Conservation (phyloP, 1,139 yeast genomes). For the Suhomyces bribrorum region DNA sequence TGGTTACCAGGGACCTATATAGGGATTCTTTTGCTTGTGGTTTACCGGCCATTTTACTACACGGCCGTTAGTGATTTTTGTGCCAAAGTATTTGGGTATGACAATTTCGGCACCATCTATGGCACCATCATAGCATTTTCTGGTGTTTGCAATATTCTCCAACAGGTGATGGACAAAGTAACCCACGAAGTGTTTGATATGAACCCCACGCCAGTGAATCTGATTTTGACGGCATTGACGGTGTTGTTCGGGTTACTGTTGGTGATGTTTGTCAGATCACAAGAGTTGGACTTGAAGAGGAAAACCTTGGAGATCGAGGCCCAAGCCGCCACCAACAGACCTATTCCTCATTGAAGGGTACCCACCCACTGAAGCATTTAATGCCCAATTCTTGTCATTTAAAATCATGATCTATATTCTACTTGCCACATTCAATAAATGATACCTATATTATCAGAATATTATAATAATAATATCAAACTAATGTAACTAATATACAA, state of each 20-base stretch:
- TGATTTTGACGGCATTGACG: slow-evolving; percentile 53
- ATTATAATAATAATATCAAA: too few species aligned
- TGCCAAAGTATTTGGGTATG: slow-evolving; percentile 91
- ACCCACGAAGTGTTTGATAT: slow-evolving; percentile 68
- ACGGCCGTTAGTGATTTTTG: slow-evolving; percentile 90
- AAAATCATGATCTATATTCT: too few species aligned
- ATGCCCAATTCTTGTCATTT: not conserved
- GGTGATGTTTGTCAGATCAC: slow-evolving; percentile 54
- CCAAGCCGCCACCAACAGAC: slow-evolving; percentile 51
- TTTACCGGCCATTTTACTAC: slow-evolving; percentile 88
- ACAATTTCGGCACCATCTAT: slow-evolving; percentile 88
- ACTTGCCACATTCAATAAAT: too few species aligned
- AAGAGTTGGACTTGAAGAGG: slow-evolving; percentile 52
- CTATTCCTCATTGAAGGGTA: slow-evolving; percentile 52
- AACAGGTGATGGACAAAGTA: slow-evolving; percentile 63
- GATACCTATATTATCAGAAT: too few species aligned
- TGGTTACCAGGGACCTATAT: slow-evolving; percentile 53
- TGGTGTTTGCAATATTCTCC: slow-evolving; percentile 74
- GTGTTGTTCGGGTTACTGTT: slow-evolving; percentile 54
- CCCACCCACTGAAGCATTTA: not conserved
- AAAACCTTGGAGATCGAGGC: slow-evolving; percentile 63
- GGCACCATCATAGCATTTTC: slow-evolving; percentile 82
- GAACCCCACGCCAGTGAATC: slow-evolving; percentile 81
- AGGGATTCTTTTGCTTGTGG: slow-evolving; percentile 72
- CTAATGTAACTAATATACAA: too few species aligned